Evolutionary conservation across 768 basidiomycete genomes (phyloP), one percentile per base, ranked within the genome.

Genomic region (Collybia sp.): DNA sequence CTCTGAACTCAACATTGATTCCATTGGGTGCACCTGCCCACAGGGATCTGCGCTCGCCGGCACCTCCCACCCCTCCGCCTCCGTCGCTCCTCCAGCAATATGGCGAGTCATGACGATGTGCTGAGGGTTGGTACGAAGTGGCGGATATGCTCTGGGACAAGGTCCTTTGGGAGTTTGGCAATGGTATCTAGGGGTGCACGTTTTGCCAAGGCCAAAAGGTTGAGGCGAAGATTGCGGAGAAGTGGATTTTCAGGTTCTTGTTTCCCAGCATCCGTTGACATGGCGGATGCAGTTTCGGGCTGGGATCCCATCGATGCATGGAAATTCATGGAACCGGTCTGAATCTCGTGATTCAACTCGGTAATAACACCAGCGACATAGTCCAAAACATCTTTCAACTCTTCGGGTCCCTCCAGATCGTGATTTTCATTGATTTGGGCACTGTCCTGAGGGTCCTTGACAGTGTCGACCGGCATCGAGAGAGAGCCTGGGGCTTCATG

Each of bases 131-230:
- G 84, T 11, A 88, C 79, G 48, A 79, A 76, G 53, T 72, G 71
- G 42, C 83, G 71, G 44, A 87, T 77, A 54, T 78, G 72, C 53
- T 80, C 79, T 2, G 83, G 85, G 1, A 87, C 82, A 40, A 88
- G 60, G 38, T 83, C 80, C 35, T 73, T 67, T 8, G 83, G 83
- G 34, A 88, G 58, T 25, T 70, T 70, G 12, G 81, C 82, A 44
- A 88, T 83, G 47, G 75, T 80, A 54, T 87, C 83, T 49, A 88
- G 57, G 1, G 88, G 88, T 9, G 86, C 86, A 5, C 86, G 76
- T 58, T 88, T 88, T 46, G 85, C 83, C 30, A 91, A 69, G 1
- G 87, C 86, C 19, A 91, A 72, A 20, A 91, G 68, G 58, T 88
- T 89, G 52, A 90, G 67, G 33, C 88, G 75, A 41, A 89, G 66